Evolutionary conservation across 2,329 filamentous ascomycete genomes (phyloP).

Genomic region (Colletotrichum horii): DNA sequence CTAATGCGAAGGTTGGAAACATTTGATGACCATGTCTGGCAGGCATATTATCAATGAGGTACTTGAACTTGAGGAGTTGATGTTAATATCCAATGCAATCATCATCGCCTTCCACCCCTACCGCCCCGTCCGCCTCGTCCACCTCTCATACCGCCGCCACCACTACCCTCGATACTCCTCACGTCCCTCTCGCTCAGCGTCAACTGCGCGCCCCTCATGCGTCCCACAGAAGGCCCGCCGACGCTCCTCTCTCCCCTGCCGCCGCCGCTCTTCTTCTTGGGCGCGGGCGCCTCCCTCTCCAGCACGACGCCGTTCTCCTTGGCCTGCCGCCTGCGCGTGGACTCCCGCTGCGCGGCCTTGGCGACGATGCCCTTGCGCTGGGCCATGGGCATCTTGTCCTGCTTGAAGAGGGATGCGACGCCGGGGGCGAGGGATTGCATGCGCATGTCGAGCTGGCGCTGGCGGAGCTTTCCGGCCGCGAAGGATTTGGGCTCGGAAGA

Average conservation of each 20-base stretch:
- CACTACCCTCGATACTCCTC: conserved; percentile 65
- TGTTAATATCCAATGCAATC: background rate
- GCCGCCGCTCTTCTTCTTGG: conserved; percentile 35
- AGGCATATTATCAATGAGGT: no score
- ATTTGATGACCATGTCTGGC: no score
- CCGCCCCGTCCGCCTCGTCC: conserved; percentile 18
- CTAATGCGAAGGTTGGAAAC: no score
- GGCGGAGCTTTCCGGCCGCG: conserved; percentile 71
- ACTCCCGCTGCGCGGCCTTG: conserved; percentile 70
- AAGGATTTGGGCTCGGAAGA: conserved; percentile 46
- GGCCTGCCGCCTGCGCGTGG: conserved; percentile 77
- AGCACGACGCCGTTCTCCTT: conserved; percentile 90
- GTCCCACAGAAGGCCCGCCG: conserved; percentile 80
- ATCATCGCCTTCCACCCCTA: conserved; percentile 27
- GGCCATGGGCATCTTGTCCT: conserved; percentile 88
- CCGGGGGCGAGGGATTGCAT: conserved; percentile 68
- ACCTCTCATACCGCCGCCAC: background rate
- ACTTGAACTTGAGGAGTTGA: no score
- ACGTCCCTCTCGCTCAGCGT: conserved; percentile 81
- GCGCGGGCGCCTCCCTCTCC: conserved; percentile 58
- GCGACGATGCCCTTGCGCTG: conserved; percentile 84
- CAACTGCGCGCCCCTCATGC: conserved; percentile 79
- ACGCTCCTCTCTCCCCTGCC: conserved; percentile 62
- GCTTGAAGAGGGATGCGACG: conserved; percentile 67
- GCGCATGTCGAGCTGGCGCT: conserved; percentile 83